Conservation (phyloP, 2,329 filamentous ascomycete genomes). For the Septoria linicola region DNA sequence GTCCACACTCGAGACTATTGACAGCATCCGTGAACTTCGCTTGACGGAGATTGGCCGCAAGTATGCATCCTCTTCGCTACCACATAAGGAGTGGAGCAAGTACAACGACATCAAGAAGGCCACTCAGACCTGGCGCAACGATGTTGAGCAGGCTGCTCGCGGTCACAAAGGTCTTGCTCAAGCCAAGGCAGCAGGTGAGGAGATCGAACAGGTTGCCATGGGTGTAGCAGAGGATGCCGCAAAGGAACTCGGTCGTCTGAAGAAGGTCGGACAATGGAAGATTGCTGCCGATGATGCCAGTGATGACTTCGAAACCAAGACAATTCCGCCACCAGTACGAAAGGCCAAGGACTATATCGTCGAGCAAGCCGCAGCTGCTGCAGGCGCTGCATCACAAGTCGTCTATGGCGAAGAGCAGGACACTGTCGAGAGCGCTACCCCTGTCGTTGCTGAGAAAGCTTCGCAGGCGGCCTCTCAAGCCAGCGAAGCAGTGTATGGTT, state of each 20-base stretch:
- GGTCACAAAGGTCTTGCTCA: constrained; percentile 66
- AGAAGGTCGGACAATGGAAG: constrained; percentile 83
- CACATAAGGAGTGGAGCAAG: constrained; percentile 95
- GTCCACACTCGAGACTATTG: constrained; percentile 77
- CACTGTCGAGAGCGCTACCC: constrained; percentile 39
- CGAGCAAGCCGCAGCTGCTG: constrained; percentile 33
- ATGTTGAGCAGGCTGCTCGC: constrained; percentile 74
- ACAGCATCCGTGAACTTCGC: constrained; percentile 77
- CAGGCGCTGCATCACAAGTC: constrained; percentile 36
- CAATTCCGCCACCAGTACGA: constrained; percentile 57
- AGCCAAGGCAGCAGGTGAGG: constrained; percentile 65
- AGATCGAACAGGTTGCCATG: constrained; percentile 79
- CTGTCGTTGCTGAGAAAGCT: constrained; percentile 31
- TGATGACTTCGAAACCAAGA: constrained; percentile 74
- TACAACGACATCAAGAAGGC: constrained; percentile 84
- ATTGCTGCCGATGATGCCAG: constrained; percentile 69
- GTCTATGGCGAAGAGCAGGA: constrained; percentile 40
- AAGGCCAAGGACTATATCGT: constrained; percentile 45
- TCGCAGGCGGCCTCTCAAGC: constrained; percentile 34
- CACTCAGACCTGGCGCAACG: constrained; percentile 79
- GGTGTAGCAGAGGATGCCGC: constrained; percentile 73
- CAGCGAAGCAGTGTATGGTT: constrained; percentile 31
- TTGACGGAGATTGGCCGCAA: constrained; percentile 87
- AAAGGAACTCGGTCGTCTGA: constrained; percentile 74
- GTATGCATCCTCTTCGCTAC: constrained; percentile 95